These are phyloP conservation scores for Bimuria novae-zelandiae DNA, from an alignment of 2,329 filamentous ascomycete genomes.

Conservation along the genomic window DNA sequence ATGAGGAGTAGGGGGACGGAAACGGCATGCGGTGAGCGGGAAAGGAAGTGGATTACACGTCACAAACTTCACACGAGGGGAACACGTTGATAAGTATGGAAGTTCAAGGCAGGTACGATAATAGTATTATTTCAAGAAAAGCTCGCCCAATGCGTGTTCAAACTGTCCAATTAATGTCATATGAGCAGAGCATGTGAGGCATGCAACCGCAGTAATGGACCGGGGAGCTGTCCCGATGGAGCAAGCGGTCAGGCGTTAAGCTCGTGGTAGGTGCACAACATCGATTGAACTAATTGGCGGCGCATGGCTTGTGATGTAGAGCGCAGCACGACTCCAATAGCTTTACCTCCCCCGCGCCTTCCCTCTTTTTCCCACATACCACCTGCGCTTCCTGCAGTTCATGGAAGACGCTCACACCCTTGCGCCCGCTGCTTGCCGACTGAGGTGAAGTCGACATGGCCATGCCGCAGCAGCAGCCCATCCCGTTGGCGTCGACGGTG, in stretches of 20 bases:
- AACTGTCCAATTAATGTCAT: too few species aligned
- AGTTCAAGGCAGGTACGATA: too few species aligned
- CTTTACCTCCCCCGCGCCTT: conserved; percentile 16
- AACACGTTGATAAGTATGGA: too few species aligned
- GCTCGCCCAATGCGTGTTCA: too few species aligned
- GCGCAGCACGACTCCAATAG: conserved; percentile 19
- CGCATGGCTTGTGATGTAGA: conserved; percentile 14
- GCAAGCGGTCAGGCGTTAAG: conserved; percentile 14
- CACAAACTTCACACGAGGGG: too few species aligned
- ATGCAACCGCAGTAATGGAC: too few species aligned
- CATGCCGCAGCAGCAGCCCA: conserved; percentile 41
- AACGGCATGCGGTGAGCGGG: background rate
- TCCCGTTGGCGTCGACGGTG: conserved; percentile 42
- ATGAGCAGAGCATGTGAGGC: too few species aligned
- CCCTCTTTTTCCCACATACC: conserved; percentile 2
- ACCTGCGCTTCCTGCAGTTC: conserved; percentile 27
- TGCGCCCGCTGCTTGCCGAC: conserved; percentile 23
- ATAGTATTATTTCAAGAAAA: too few species aligned
- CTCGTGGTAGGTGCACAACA: conserved; percentile 20
- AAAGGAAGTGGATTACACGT: background rate
- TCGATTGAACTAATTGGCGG: background rate
- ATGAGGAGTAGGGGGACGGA: background rate
- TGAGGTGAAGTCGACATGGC: conserved; percentile 20
- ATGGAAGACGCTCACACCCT: conserved; percentile 36
- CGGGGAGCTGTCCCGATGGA: conserved; percentile 12